Base-by-base conservation (phyloP, 805 yeast species). In the Scheffersomyces coipomensis region DNA sequence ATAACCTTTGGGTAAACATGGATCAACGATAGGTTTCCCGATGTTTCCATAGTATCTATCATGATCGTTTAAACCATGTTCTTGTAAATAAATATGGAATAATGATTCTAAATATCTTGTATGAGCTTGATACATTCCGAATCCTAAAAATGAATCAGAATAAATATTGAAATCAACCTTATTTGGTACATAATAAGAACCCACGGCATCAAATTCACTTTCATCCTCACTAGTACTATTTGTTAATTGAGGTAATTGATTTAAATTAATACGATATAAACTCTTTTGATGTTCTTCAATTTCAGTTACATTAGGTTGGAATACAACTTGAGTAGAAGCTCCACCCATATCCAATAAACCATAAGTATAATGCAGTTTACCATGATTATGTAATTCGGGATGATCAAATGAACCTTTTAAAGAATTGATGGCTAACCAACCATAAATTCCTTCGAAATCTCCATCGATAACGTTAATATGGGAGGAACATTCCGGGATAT, bases 281-380 rank as follows among this genome's bases (percentile, higher is more conserved):
- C 72, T 68, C 37, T 75, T 73, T 18, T 60, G 51, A 42, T 76
- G 79, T 31, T 73, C 76, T 2, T 52, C 51, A 3, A 57, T 57
- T 40, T 74, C 79, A 1, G 75, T 64, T 16, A 53, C 34, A 48
- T 74, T 73, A 1, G 88, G 87, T 54, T 73, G 78, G 48, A 81
- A 81, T 3, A 80, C 80, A 16, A 82, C 76, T 52, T 82, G 87
- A 0, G 84, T 76, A 1, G 81, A 76, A 0, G 83, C 82, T 0
- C 84, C 85, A 9, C 85, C 85, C 79, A 79, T 73, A 44, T 79
- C 82, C 27, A 79, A 56, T 12, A 79, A 52, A 0, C 87, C 88
- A 43, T 71, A 79, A 0, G 85, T 74, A 10, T 68, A 56, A 39
- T 69, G 72, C 33, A 61, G 60, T 33, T 69, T 64, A 5, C 76